phyloP scores from a whole-genome alignment of 495 filamentous ascomycete genomes.

The Parathielavia hyrcaniae region DNA sequence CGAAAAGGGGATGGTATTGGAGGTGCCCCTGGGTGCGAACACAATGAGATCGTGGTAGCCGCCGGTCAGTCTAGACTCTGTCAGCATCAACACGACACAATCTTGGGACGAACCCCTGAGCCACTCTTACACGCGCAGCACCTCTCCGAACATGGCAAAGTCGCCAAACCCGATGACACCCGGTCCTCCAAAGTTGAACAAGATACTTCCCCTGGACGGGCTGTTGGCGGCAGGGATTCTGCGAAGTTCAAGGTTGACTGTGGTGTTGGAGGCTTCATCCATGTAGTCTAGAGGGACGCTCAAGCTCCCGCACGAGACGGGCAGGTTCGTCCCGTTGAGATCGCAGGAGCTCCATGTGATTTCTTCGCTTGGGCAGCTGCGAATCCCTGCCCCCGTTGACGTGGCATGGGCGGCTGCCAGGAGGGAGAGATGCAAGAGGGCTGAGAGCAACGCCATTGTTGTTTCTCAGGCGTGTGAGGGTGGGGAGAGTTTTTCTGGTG shows the following conservation, averaged over 20 bases:
- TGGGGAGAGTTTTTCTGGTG: too few species aligned
- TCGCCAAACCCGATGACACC: constrained; percentile 26
- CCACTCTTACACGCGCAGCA: constrained; percentile 10
- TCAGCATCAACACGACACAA: constrained; percentile 2
- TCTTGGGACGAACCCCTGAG: constrained; percentile 16
- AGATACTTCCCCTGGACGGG: constrained; percentile 35
- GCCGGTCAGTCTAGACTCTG: constrained; percentile 18
- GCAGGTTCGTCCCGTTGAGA: not conserved
- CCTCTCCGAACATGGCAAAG: too few species aligned
- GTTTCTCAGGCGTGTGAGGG: too few species aligned
- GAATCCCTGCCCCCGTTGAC: too few species aligned
- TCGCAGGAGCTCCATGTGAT: constrained; percentile 2
- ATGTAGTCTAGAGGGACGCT: not conserved
- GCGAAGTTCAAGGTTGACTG: not conserved
- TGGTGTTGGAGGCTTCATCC: not conserved
- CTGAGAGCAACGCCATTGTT: too few species aligned
- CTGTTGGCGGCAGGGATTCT: too few species aligned
- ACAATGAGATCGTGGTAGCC: constrained; percentile 38
- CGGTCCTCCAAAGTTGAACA: constrained; percentile 45
- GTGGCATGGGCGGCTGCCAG: too few species aligned
- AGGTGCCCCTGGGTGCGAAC: constrained; percentile 40
- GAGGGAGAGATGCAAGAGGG: too few species aligned
- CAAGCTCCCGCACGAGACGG: not conserved
- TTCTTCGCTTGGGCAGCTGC: too few species aligned
- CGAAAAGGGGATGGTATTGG: constrained; percentile 35